Evolutionary conservation across 2,329 filamentous ascomycete genomes (phyloP).

Genomic region (Gaeumannomyces tritici): DNA sequence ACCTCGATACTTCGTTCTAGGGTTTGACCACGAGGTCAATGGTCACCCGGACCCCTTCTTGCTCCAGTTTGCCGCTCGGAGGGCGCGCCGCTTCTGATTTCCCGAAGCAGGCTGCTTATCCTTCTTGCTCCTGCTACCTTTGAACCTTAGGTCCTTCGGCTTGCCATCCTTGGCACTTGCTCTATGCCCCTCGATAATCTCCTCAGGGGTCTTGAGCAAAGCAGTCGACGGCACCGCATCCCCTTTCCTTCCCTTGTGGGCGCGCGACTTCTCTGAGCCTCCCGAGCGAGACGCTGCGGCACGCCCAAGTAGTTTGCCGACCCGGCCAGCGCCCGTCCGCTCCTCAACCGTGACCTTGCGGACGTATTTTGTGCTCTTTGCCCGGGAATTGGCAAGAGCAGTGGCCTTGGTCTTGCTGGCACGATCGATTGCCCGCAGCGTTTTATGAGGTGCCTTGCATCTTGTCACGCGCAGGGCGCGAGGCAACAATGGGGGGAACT

Average conservation of each 20-base stretch:
- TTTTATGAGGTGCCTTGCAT: conserved; percentile 65
- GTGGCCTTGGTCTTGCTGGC: conserved; percentile 30
- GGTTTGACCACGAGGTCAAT: not conserved
- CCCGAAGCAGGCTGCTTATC: conserved; percentile 32
- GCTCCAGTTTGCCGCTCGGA: conserved; percentile 10
- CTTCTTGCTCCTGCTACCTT: conserved; percentile 36
- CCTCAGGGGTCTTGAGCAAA: conserved; percentile 51
- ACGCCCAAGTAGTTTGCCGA: conserved; percentile 63
- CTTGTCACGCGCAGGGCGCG: conserved; percentile 76
- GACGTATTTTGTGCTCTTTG: conserved; percentile 46
- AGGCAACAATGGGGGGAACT: conserved; percentile 89
- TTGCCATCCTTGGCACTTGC: conserved; percentile 58
- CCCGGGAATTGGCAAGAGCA: conserved; percentile 17
- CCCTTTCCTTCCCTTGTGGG: conserved; percentile 11
- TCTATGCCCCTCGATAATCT: conserved; percentile 67
- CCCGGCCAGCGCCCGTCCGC: conserved; percentile 63
- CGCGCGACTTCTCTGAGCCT: conserved; percentile 14
- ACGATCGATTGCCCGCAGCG: conserved; percentile 38
- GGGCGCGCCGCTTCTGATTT: conserved; percentile 23
- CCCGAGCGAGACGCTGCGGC: conserved; percentile 43
- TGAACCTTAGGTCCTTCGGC: conserved; percentile 51
- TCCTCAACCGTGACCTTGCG: conserved; percentile 59
- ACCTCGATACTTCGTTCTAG: not conserved
- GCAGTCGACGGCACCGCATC: conserved; percentile 1
- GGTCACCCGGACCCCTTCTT: conserved; percentile 3